phyloP scores from a whole-genome alignment of 345 rosid genomes.

The Brassica nigra region DNA sequence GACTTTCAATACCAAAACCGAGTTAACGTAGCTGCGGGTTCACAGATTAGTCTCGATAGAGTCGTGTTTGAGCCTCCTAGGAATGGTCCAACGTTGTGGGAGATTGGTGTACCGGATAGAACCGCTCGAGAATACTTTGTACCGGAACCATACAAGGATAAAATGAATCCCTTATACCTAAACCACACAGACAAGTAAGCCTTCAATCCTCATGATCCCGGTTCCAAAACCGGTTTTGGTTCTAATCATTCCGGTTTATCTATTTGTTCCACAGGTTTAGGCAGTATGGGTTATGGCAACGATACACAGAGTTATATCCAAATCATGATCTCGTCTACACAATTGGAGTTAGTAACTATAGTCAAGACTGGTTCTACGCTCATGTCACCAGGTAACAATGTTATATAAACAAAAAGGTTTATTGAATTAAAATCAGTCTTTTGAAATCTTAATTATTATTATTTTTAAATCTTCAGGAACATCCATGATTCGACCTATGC shows the following conservation, averaged over 20 bases:
- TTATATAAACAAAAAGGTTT: background rate
- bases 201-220: background rate
- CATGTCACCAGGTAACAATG: slow-evolving; percentile 65
- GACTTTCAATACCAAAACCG: slow-evolving; percentile 46
- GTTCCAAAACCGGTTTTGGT: background rate
- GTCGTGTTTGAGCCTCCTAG: slow-evolving; percentile 69
- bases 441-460: background rate
- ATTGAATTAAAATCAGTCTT: background rate
- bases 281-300: slow-evolving; percentile 80
- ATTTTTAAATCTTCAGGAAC: slow-evolving; percentile 43
- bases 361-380: slow-evolving; percentile 77
- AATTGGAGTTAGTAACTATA: slow-evolving; percentile 52
- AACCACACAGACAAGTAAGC: slow-evolving; percentile 42
- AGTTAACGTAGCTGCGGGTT: slow-evolving; percentile 55
- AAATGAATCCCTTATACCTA: slow-evolving; percentile 49
- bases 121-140: slow-evolving; percentile 69
- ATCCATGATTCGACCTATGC: slow-evolving; percentile 36
- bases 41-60: slow-evolving; percentile 41
- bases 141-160: slow-evolving; percentile 62
- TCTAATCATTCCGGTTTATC: background rate
- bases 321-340: slow-evolving; percentile 56
- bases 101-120: slow-evolving; percentile 82
- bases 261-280: slow-evolving; percentile 55
- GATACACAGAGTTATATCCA: slow-evolving; percentile 65
- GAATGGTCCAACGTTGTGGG: slow-evolving; percentile 84